Percentiles rank a stretch among this genome's conserved stretches.
phyloP scores from a whole-genome alignment of 2,329 filamentous ascomycete genomes.

The Clarireedia paspali region DNA sequence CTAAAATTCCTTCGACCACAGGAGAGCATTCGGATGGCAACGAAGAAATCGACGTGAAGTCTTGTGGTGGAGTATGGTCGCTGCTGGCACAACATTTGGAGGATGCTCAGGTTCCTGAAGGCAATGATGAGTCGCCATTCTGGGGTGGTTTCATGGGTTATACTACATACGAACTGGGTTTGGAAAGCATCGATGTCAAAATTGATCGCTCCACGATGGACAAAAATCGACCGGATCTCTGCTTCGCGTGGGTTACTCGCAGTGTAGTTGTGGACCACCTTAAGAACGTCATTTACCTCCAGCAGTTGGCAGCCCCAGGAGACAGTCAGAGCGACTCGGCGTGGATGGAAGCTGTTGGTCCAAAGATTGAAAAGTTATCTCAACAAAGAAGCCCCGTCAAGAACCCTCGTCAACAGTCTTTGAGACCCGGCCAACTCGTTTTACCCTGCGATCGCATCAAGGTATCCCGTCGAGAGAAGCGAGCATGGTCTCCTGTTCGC shows the following conservation, averaged over 20 bases:
- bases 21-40: not conserved
- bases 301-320: conserved; percentile 40
- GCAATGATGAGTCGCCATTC: conserved; percentile 43
- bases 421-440: not conserved
- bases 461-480: conserved; percentile 4
- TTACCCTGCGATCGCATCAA: conserved; percentile 5
- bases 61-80: conserved; percentile 27
- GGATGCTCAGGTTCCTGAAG: conserved; percentile 31
- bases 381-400: conserved; percentile 4
- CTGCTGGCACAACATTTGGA: conserved; percentile 32
- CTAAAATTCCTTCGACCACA: conserved; percentile 5
- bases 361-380: conserved; percentile 10
- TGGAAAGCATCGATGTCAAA: conserved; percentile 42
- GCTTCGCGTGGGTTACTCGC: conserved; percentile 54
- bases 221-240: conserved; percentile 45
- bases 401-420: not conserved
- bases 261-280: conserved; percentile 58
- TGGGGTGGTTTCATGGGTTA: conserved; percentile 65
- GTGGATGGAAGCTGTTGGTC: conserved; percentile 15
- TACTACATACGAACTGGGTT: conserved; percentile 59
- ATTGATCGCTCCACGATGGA: conserved; percentile 10
- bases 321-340: conserved; percentile 25
- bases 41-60: conserved; percentile 8
- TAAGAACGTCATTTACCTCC: conserved; percentile 47
- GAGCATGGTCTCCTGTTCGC: conserved; percentile 7